Evolutionary conservation across 306 rosid species (phyloP), one percentile per base, ranked within the genome.

Genomic region (Cajanus cajan): DNA sequence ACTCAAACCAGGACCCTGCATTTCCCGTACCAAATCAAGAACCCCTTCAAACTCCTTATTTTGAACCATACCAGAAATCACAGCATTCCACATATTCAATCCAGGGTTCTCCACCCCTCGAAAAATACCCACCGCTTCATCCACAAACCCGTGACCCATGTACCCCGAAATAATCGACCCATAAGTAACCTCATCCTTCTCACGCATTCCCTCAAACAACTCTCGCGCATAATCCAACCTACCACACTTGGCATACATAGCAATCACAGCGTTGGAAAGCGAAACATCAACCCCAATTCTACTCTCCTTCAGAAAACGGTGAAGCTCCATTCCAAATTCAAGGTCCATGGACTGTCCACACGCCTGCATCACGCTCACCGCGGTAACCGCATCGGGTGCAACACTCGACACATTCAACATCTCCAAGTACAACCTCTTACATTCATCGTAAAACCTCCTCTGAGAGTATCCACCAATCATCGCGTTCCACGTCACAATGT

Each of bases 391-490:
- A 72, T 93, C 58, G 9, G 98, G 98, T 37, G 40, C 51, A 79
- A 87, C 72, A 55, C 84, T 84, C 9, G 14, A 61, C 18, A 37
- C 76, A 28, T 62, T 65, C 59, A 85, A 43, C 94, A 95, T 86
- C 85, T 83, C 86, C 83, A 77, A 68, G 45, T 84, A 93, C 51
- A 93, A 65, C 33, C 78, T 78, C 82, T 91, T 95, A 66, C 97
- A 91, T 81, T 93, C 90, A 19, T 80, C 85, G 48, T 80, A 95
- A 31, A 76, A 84, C 14, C 96, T 92, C 15, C 82, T 78, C 74
- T 95, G 97, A 33, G 99, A 93, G 81, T 89, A 95, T 77, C 90
- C 98, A 6, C 88, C 85, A 81, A 95, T 86, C 96, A 93, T 90
- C 14, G 99, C 83, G 86, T 91, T 95, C 98, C 98, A 95, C 1